phyloP scores from a whole-genome alignment of 164 flowering plant species.

The Annona cherimola region DNA sequence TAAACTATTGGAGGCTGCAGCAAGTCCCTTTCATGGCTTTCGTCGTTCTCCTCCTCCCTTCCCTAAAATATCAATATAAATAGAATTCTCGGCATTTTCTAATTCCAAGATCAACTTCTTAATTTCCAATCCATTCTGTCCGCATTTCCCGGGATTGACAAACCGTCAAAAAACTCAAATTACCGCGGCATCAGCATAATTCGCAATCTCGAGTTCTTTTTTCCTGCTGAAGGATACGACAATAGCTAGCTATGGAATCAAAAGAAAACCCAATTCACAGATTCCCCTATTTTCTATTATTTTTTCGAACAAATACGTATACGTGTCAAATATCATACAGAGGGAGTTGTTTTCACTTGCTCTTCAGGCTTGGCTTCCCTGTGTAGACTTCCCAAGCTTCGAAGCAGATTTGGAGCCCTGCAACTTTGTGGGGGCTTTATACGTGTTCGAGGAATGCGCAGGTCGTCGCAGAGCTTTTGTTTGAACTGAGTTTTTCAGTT shows the following conservation, averaged over 20 bases:
- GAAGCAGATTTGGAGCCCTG: background rate
- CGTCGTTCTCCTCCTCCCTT: background rate
- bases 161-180: background rate
- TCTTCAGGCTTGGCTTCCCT: background rate
- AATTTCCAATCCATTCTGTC: background rate
- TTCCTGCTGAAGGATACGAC: slow-evolving; percentile 3
- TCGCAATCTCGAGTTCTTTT: background rate
- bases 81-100: background rate
- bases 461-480: too few species aligned
- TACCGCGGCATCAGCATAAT: background rate
- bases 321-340: background rate
- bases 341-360: background rate
- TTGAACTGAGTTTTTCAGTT: background rate
- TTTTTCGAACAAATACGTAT: background rate
- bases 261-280: background rate
- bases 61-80: background rate
- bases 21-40: slow-evolving; percentile 9
- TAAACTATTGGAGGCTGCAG: slow-evolving; percentile 1
- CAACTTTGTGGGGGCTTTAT: background rate
- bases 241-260: slow-evolving; percentile 16
- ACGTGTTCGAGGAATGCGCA: background rate
- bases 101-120: background rate
- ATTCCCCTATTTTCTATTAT: slow-evolving; percentile 2
- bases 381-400: background rate
- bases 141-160: background rate